Conservation (phyloP, 1,139 yeast genomes). For the Yamadazyma dushanensis region DNA sequence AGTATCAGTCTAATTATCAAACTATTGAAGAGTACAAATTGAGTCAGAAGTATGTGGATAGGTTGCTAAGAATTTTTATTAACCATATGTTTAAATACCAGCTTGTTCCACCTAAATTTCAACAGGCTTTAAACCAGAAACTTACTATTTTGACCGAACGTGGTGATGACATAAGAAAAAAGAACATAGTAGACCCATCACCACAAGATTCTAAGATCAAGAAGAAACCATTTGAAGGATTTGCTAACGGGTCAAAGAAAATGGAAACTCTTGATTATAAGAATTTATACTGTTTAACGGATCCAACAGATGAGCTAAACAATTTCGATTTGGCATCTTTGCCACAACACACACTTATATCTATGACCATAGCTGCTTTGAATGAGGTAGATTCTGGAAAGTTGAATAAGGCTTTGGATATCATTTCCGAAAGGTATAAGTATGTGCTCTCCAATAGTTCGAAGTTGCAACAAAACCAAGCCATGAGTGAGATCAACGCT, state of each 20-base stretch:
- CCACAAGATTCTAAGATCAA: slow-evolving; percentile 31
- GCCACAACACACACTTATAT: slow-evolving; percentile 62
- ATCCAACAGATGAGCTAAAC: slow-evolving; percentile 56
- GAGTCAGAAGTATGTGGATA: slow-evolving; percentile 42
- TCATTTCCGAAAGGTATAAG: slow-evolving; percentile 61
- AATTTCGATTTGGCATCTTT: slow-evolving; percentile 69
- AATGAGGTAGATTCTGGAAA: slow-evolving; percentile 51
- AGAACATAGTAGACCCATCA: slow-evolving; percentile 31
- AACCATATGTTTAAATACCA: slow-evolving; percentile 36
- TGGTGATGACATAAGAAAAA: slow-evolving; percentile 45
- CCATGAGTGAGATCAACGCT: slow-evolving; percentile 7
- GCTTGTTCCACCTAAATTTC: slow-evolving; percentile 34
- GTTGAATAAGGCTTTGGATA: slow-evolving; percentile 66
- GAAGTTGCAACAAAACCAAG: slow-evolving; percentile 1
- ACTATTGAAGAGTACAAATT: slow-evolving; percentile 44
- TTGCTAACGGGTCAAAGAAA: slow-evolving; percentile 30
- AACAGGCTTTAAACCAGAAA: slow-evolving; percentile 29
- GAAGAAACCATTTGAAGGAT: slow-evolving; percentile 43
- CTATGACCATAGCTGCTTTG: slow-evolving; percentile 67
- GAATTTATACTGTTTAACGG: slow-evolving; percentile 60
- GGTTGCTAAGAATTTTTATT: slow-evolving; percentile 38
- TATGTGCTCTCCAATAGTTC: slow-evolving; percentile 21
- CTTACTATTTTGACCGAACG: slow-evolving; percentile 30
- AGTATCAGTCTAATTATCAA: slow-evolving; percentile 47
- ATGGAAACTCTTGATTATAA: slow-evolving; percentile 36